These are phyloP conservation scores for Cladophialophora bantiana DNA, from an alignment of 2,329 filamentous ascomycete species.

Conservation along the genomic window DNA sequence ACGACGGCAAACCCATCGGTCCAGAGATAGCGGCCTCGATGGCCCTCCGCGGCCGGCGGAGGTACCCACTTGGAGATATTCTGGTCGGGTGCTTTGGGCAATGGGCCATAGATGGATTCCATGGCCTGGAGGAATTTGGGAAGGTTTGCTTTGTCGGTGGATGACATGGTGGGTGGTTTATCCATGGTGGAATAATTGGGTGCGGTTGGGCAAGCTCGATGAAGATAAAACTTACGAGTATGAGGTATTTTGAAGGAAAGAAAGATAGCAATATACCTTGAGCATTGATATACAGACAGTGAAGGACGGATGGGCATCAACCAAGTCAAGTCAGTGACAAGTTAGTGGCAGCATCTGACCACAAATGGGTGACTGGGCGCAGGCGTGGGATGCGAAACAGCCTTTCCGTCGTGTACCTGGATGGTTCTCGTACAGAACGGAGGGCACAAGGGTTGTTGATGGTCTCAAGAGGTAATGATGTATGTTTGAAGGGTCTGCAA, in stretches of 20 bases:
- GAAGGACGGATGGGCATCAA: not conserved
- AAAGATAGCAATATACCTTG: not conserved
- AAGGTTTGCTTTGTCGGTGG: slow-evolving; percentile 18
- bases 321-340: not conserved
- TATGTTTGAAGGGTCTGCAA: not conserved
- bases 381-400: not conserved
- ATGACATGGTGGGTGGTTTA: slow-evolving; percentile 19
- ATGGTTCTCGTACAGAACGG: not conserved
- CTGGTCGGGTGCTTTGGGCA: slow-evolving; percentile 45
- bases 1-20: slow-evolving; percentile 67
- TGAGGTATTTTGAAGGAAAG: not conserved
- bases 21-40: slow-evolving; percentile 67
- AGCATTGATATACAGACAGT: not conserved
- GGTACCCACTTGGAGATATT: slow-evolving; percentile 53
- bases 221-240: not conserved
- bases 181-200: slow-evolving; percentile 3
- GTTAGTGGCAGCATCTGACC: not conserved
- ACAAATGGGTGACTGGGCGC: not conserved
- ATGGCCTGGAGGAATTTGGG: slow-evolving; percentile 47
- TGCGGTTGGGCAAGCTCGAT: not conserved
- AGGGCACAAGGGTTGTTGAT: not conserved
- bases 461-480: not conserved
- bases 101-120: slow-evolving; percentile 51
- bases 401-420: not conserved
- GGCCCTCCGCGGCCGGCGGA: slow-evolving; percentile 60